Evolutionary conservation across 2,329 filamentous ascomycete genomes (phyloP).

Genomic region (Rhynchosporium graminicola): DNA sequence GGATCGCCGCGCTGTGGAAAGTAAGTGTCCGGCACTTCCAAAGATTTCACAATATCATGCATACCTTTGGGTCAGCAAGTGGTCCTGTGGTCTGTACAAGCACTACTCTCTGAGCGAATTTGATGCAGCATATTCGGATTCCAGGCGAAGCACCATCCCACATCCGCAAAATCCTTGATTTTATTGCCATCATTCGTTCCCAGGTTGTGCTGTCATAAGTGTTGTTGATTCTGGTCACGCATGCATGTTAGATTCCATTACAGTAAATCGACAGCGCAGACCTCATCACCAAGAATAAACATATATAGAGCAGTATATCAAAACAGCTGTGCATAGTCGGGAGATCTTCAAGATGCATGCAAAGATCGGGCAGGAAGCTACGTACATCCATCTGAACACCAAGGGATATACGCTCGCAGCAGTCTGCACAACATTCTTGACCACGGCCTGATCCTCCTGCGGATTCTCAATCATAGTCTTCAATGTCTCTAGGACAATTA

Average conservation of each 20-base stretch:
- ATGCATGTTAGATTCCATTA: conserved; percentile 36
- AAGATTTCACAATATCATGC: conserved; percentile 38
- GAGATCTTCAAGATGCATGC: conserved; percentile 12
- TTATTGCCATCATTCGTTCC: conserved; percentile 87
- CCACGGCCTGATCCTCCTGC: conserved; percentile 75
- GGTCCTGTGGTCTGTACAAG: conserved; percentile 86
- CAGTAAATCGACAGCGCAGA: not conserved
- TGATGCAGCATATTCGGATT: conserved; percentile 91
- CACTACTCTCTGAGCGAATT: conserved; percentile 92
- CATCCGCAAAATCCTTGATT: conserved; percentile 81
- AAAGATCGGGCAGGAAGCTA: conserved; percentile 42
- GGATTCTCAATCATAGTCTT: conserved; percentile 68
- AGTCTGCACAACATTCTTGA: conserved; percentile 85
- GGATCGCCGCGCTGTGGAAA: conserved; percentile 63
- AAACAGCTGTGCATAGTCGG: not conserved
- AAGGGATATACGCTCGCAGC: conserved; percentile 91
- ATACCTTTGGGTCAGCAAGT: conserved; percentile 79
- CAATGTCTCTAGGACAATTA: conserved; percentile 77
- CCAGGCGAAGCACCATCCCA: conserved; percentile 81
- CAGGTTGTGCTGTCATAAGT: conserved; percentile 79
- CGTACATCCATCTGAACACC: conserved; percentile 92
- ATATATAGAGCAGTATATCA: conserved; percentile 5
- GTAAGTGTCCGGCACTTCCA: conserved; percentile 23
- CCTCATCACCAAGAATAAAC: not conserved
- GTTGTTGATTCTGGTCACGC: conserved; percentile 71